Percentiles rank a stretch among this genome's conserved stretches.
These are phyloP conservation scores for Sugiyamaella qingdaonensis DNA, from an alignment of 805 yeast species.

Conservation along the genomic window DNA sequence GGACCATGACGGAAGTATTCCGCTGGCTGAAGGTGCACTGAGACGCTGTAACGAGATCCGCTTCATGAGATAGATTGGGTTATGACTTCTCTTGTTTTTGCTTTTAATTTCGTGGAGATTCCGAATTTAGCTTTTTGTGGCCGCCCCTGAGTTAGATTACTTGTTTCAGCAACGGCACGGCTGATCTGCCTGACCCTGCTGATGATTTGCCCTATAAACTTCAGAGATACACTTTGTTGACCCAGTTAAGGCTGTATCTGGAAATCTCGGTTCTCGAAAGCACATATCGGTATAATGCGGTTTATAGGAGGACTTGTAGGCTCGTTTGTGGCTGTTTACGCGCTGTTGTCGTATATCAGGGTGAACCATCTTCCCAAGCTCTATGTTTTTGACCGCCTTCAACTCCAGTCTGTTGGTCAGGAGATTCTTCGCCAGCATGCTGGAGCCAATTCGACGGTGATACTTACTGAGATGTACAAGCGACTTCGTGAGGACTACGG, in stretches of 20 bases:
- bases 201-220: not conserved
- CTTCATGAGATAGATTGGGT: no score
- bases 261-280: not conserved
- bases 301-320: constrained; percentile 19
- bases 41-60: not conserved
- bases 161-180: not conserved
- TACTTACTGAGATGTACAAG: constrained; percentile 59
- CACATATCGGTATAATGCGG: constrained; percentile 12
- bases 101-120: not conserved
- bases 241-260: not conserved
- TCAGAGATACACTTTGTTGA: not conserved
- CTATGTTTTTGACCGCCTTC: constrained; percentile 66
- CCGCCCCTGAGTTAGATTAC: not conserved
- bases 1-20: constrained; percentile 2
- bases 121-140: no score
- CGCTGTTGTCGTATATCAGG: constrained; percentile 23
- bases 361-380: constrained; percentile 51
- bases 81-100: no score
- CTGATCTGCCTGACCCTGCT: not conserved
- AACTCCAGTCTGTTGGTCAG: constrained; percentile 56
- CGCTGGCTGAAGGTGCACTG: not conserved
- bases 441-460: constrained; percentile 48
- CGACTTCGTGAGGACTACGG: constrained; percentile 65
- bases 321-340: constrained; percentile 18
- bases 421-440: constrained; percentile 38